phyloP scores from a whole-genome alignment of 257 asterid genomes.

The Gentiana dahurica region DNA sequence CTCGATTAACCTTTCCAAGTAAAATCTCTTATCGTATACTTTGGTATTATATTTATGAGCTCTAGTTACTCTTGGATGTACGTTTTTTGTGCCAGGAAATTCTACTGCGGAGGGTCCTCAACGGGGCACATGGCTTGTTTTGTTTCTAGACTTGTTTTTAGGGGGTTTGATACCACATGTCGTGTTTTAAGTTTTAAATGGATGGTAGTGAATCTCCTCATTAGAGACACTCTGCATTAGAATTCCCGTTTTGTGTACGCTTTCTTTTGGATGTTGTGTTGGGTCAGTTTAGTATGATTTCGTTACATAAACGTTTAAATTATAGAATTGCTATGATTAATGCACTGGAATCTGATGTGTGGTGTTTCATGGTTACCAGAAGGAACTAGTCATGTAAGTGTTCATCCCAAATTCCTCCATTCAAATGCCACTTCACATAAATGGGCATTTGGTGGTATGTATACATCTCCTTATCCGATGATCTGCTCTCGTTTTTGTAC shows the following conservation, averaged over 20 bases:
- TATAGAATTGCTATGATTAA: neutral
- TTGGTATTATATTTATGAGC: too few species aligned
- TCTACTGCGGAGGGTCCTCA: too few species aligned
- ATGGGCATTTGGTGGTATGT: constrained; percentile 95
- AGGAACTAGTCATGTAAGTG: constrained; percentile 53
- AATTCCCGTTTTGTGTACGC: neutral
- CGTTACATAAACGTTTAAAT: neutral
- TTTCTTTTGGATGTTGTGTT: neutral
- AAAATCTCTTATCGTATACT: neutral
- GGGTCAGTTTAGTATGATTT: neutral
- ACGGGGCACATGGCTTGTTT: too few species aligned
- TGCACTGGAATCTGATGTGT: constrained; percentile 11
- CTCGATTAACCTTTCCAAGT: constrained; percentile 52
- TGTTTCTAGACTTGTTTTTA: too few species aligned
- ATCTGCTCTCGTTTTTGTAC: too few species aligned
- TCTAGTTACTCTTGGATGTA: too few species aligned
- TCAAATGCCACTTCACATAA: constrained; percentile 98
- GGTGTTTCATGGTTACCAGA: constrained; percentile 35
- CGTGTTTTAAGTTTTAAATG: constrained; percentile 1
- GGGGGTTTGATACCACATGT: too few species aligned
- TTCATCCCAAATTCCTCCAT: constrained; percentile 94
- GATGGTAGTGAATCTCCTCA: neutral
- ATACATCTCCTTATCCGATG: neutral
- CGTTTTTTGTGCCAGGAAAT: too few species aligned
- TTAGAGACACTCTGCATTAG: neutral